Base-by-base conservation (phyloP, 2,329 filamentous ascomycete genomes). In the Arthrobotrys pseudoclavata region DNA sequence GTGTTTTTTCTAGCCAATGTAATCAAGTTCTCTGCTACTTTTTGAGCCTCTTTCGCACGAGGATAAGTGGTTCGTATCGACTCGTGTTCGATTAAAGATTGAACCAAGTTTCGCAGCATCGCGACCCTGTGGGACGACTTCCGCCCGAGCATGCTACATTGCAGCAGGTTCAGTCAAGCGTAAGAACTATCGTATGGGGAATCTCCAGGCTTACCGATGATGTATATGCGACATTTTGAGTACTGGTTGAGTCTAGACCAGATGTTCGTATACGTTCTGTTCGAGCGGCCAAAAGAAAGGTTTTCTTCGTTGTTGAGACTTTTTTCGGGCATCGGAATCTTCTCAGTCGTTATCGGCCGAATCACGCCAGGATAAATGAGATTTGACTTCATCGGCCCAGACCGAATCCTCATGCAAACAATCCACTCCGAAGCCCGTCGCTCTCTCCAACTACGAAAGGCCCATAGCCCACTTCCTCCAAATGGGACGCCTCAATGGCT, bases 31-130 rank as follows among this genome's bases (percentile, higher is more conserved):
- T 99, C 96, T 6, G 94, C 96, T 81, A 98, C 84, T 50, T 92
- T 89, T 85, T 99, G 96, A 20, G 96, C 92, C 86, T 99, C 96
- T 85, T 98, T 99, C 57, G 96, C 96, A 86, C 98, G 98, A 84
- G 91, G 91, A 88, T 92, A 97, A 85, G 96, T 97, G 62, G 96
- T 99, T 80, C 91, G 90, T 86, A 99, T 97, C 79, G 93, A 90
- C 86, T 99, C 96, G 85, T 97, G 90, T 84, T 92, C 88, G 85
- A 99, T 92, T 80, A 99, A 91, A 68, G 95, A 96, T 81, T 95
- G 97, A 84, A 98, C 94, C 79, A 99, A 88, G 85, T 98, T 97
- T 83, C 96, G 93, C 81, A 99, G 90, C 81, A 99, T 89, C 66
- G 96, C 95, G 86, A 95, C 90, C 83, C 96, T 90, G 84, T 97